Percentiles rank a stretch among this genome's conserved stretches.
phyloP scores from a whole-genome alignment of 352 stramenopile genomes.

The Thraustotheca clavata region DNA sequence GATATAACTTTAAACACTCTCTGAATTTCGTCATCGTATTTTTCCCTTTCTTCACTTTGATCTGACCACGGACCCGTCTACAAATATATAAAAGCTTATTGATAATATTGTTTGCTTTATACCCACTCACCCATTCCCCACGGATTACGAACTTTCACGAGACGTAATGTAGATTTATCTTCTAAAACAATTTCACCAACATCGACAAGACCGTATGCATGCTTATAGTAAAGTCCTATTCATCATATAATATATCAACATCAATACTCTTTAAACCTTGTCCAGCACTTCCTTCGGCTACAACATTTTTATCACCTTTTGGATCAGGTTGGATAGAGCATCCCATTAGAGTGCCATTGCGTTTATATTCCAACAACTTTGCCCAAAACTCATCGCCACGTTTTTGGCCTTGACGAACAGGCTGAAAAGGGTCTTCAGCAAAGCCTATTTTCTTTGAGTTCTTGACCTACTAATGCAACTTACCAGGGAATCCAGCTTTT shows the following conservation, averaged over 20 bases:
- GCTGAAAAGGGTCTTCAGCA: constrained; percentile 52
- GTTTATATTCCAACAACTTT: constrained; percentile 65
- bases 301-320: constrained; percentile 45
- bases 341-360: constrained; percentile 83
- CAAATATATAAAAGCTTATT: neutral
- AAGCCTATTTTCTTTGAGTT: constrained; percentile 33
- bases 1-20: constrained; percentile 65
- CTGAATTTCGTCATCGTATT: constrained; percentile 76
- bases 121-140: constrained; percentile 91
- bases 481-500: constrained; percentile 52
- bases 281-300: constrained; percentile 62
- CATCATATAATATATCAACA: neutral
- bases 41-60: constrained; percentile 51
- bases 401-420: constrained; percentile 33
- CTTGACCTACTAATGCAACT: no score
- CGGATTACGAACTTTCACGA: constrained; percentile 84
- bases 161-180: constrained; percentile 37
- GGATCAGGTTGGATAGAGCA: constrained; percentile 82
- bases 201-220: constrained; percentile 82
- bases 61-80: constrained; percentile 83
- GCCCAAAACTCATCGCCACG: constrained; percentile 70
- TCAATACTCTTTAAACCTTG: constrained; percentile 28
- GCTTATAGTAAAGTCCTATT: constrained; percentile 68
- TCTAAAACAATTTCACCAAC: constrained; percentile 53
- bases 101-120: constrained; percentile 8